Percentiles rank a stretch among this genome's conserved stretches.
These are phyloP conservation scores for Daedalea quercina DNA, from an alignment of 768 basidiomycete species.

Conservation along the genomic window DNA sequence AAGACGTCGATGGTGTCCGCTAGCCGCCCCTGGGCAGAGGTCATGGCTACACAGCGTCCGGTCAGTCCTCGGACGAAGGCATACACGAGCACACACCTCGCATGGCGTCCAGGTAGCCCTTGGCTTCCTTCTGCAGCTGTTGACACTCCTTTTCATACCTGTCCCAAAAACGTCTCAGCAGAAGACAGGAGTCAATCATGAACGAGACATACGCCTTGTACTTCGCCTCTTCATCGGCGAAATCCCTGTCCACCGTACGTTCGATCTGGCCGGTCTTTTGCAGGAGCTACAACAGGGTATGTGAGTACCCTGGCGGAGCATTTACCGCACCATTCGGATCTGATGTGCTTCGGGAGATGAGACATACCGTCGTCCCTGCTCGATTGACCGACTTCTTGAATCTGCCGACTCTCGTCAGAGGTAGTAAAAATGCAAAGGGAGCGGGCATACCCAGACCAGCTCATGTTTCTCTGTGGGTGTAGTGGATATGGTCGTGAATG, in stretches of 20 bases:
- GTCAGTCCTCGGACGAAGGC: not conserved
- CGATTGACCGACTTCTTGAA: slow-evolving; percentile 93
- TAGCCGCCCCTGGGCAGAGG: slow-evolving; percentile 83
- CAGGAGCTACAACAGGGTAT: slow-evolving; percentile 51
- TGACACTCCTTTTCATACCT: slow-evolving; percentile 98
- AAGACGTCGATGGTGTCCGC: slow-evolving; percentile 93
- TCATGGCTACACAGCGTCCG: slow-evolving; percentile 62
- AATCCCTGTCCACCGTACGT: slow-evolving; percentile 90
- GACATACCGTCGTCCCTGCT: slow-evolving; percentile 79
- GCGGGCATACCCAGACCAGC: slow-evolving; percentile 6
- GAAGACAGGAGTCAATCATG: not conserved
- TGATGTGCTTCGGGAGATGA: slow-evolving; percentile 7
- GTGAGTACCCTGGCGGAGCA: not conserved
- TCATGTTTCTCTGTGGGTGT: not conserved
- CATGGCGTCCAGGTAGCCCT: slow-evolving; percentile 93
- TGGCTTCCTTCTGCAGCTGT: slow-evolving; percentile 90
- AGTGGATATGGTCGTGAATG: not conserved
- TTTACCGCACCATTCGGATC: slow-evolving; percentile 10
- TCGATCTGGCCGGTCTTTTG: slow-evolving; percentile 99
- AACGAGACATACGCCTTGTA: slow-evolving; percentile 67
- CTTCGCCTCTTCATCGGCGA: slow-evolving; percentile 86
- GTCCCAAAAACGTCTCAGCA: slow-evolving; percentile 23
- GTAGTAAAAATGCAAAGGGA: not conserved
- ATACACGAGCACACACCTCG: slow-evolving; percentile 50
- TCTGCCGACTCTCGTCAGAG: slow-evolving; percentile 30